Base-by-base conservation (phyloP, 108 stramenopile genomes). In the Skeletonema costatum region DNA sequence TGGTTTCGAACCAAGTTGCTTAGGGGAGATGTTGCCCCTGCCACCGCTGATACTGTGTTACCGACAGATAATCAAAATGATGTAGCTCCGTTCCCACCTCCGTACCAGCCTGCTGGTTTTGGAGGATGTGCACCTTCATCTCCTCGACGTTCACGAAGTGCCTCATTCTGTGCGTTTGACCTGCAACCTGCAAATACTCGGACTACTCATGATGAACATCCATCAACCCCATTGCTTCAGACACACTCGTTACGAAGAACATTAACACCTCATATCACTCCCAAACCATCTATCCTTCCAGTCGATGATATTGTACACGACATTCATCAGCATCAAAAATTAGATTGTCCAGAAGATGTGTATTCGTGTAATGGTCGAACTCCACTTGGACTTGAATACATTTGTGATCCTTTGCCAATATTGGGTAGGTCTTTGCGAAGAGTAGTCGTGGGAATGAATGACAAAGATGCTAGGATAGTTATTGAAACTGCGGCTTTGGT, bases 281-380 rank as follows among this genome's bases (percentile, higher is more conserved):
- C 60, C 42, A 51, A 48, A 29, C 64, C 51, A 5, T 5, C 66
- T 4, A 46, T 71, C 13, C 53, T 65, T 21, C 44, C 51, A 31
- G 17, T 79, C 31, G 73, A 81, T 39, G 69, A 74, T 48, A 81
- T 81, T 21, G 80, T 77, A 4, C 76, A 77, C 19, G 76, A 77
- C 25, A 77, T 77, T 21, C 76, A 77, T 39, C 76, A 77, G 5
- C 76, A 77, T 33, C 68, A 69, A 35, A 77, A 77, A 53, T 53
- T 77, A 35, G 76, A 77, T 60, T 77, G 68, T 51, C 60, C 76
- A 11, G 60, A 69, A 13, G 68, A 81, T 19, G 60, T 81, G 13
- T 75, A 81, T 60, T 81, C 80, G 17, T 81, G 80, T 68, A 74
- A 70, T 38, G 74, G 74, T 32, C 64, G 59, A 14, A 81, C 80